A percentile compares a stretch with the other conserved stretches of the same genome.
These are phyloP conservation scores for Prunus kanzakura DNA, from an alignment of 306 rosid genomes.

Conservation along the genomic window DNA sequence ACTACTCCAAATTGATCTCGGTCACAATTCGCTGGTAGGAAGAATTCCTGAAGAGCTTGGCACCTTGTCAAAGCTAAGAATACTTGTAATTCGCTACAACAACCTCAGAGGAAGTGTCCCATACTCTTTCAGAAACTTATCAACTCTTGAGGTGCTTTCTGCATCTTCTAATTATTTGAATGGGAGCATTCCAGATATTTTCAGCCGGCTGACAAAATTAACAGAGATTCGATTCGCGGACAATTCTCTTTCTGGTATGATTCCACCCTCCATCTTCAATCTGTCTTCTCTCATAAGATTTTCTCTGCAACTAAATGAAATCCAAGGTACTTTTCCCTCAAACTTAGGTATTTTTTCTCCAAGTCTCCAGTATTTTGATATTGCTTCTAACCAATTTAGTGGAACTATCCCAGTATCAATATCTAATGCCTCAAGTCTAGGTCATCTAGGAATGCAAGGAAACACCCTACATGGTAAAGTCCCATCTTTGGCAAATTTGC, in stretches of 20 bases:
- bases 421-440: slow-evolving; percentile 3
- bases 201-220: background rate
- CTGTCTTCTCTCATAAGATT: background rate
- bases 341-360: background rate
- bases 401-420: slow-evolving; percentile 1
- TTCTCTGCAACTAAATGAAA: background rate
- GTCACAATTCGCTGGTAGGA: background rate
- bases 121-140: background rate
- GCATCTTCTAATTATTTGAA: background rate
- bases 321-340: background rate
- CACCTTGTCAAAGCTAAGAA: background rate
- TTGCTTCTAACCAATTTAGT: background rate
- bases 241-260: background rate
- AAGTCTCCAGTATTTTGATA: background rate
- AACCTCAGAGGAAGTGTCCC: slow-evolving; percentile 4
- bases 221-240: background rate
- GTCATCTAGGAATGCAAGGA: background rate
- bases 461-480: background rate
- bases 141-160: background rate
- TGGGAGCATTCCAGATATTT: background rate
- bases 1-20: background rate
- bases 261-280: background rate
- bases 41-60: background rate
- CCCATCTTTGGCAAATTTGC: background rate
- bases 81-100: background rate